Conservation (phyloP, 2,329 filamentous ascomycete species). For the Ophidiomyces ophidiicola region DNA sequence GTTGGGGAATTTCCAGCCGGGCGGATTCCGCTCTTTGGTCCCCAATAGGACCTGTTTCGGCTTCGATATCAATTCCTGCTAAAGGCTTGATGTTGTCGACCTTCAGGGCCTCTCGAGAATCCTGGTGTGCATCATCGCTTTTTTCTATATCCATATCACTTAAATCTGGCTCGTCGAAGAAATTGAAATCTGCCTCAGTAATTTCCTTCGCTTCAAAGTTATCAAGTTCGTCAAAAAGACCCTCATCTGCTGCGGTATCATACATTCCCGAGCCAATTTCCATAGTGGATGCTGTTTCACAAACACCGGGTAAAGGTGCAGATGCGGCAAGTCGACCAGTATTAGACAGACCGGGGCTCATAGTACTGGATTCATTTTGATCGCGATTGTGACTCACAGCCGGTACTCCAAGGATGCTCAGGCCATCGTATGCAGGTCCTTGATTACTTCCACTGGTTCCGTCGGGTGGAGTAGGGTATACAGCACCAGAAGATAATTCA, state of each 20-base stretch:
- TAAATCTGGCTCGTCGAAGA: conserved; percentile 46
- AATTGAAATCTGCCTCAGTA: conserved; percentile 52
- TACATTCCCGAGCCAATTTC: conserved; percentile 31
- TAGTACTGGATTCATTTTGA: conserved; percentile 11
- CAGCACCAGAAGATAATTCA: conserved; percentile 34
- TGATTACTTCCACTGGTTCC: conserved; percentile 3
- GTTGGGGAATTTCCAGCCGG: too few species aligned
- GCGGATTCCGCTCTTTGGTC: too few species aligned
- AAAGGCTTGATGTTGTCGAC: background rate
- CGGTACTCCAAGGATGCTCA: background rate
- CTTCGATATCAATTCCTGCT: background rate
- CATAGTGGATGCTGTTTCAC: conserved; percentile 20
- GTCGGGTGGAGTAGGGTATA: conserved; percentile 44
- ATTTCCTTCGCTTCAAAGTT: conserved; percentile 44
- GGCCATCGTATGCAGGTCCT: conserved; percentile 1
- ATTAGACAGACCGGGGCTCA: too few species aligned
- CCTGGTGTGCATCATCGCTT: conserved; percentile 6
- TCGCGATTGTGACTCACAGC: background rate
- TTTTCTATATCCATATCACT: conserved; percentile 16
- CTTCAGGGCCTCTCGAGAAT: background rate
- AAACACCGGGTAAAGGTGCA: conserved; percentile 20
- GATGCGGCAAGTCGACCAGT: conserved; percentile 18
- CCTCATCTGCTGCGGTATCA: conserved; percentile 38
- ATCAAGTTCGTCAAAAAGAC: conserved; percentile 48
- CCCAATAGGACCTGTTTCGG: too few species aligned